Conservation (phyloP, 306 rosid species). For the Datisca glomerata region DNA sequence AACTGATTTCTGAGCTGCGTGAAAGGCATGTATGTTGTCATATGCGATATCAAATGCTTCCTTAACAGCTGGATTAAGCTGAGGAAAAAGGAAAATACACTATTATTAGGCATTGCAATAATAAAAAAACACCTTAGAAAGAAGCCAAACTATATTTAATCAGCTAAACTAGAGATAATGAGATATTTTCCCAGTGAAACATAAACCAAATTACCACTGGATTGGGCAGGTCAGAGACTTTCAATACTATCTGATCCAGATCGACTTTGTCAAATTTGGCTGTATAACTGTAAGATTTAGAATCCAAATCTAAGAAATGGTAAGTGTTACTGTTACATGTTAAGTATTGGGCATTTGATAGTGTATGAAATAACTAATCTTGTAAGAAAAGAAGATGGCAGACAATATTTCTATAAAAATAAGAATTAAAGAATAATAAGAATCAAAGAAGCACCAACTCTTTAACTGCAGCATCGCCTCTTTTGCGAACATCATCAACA, state of each 20-base stretch:
- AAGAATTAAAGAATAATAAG: not conserved
- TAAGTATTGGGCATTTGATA: no score
- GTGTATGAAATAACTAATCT: no score
- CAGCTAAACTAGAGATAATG: not conserved
- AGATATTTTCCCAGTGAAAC: not conserved
- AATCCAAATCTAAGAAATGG: no score
- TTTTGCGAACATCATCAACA: slow-evolving; percentile 65
- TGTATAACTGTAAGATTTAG: slow-evolving; percentile 48
- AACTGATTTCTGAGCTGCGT: slow-evolving; percentile 71
- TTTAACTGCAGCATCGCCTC: slow-evolving; percentile 82
- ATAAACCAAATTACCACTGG: slow-evolving; percentile 51
- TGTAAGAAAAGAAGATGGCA: not conserved
- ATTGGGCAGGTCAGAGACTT: slow-evolving; percentile 68
- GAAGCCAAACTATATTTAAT: not conserved
- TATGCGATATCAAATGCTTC: slow-evolving; percentile 92
- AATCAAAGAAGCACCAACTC: slow-evolving; percentile 33
- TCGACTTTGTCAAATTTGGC: slow-evolving; percentile 71
- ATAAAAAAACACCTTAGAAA: not conserved
- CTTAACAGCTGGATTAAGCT: slow-evolving; percentile 60
- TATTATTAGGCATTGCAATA: not conserved
- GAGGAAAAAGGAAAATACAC: slow-evolving; percentile 17
- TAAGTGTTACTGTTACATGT: no score
- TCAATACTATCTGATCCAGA: slow-evolving; percentile 43
- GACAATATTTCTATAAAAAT: not conserved
- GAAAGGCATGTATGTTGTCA: slow-evolving; percentile 87